A percentile compares a stretch with the other conserved stretches of the same genome.
Conservation (phyloP, 2,329 filamentous ascomycete species). For the Geosmithia morbida region DNA sequence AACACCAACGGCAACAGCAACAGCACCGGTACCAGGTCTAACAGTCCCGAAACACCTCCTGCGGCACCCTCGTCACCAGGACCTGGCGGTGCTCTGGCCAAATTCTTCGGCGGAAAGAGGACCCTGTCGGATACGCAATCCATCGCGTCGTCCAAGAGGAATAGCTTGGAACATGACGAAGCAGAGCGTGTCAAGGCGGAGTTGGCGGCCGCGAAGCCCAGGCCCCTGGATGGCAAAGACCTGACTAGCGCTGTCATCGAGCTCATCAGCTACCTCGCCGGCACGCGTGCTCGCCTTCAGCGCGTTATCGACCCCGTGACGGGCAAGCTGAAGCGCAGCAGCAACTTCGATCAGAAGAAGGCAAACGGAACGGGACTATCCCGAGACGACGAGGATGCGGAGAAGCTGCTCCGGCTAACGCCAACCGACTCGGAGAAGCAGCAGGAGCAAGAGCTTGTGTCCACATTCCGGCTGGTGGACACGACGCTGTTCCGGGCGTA, state of each 20-base stretch:
- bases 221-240: conserved; percentile 58
- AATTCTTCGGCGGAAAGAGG: conserved; percentile 30
- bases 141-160: conserved; percentile 41
- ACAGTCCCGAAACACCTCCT: conserved; percentile 5
- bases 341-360: conserved; percentile 8
- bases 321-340: conserved; percentile 42
- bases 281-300: conserved; percentile 57
- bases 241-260: conserved; percentile 69
- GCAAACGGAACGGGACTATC: conserved; percentile 20
- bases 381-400: conserved; percentile 30
- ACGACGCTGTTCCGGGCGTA: conserved; percentile 89
- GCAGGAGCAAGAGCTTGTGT: conserved; percentile 56
- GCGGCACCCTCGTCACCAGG: conserved; percentile 16
- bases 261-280: conserved; percentile 75
- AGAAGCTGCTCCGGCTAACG: conserved; percentile 35
- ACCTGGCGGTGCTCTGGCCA: conserved; percentile 33
- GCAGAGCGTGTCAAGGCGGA: conserved; percentile 27
- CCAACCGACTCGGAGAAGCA: conserved; percentile 37
- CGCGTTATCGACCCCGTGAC: conserved; percentile 47
- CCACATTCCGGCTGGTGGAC: conserved; percentile 75
- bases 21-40: conserved; percentile 11
- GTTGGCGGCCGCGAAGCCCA: conserved; percentile 1
- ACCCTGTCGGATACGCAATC: conserved; percentile 39
- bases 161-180: conserved; percentile 37
- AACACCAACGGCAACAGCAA: conserved; percentile 12